phyloP scores from a whole-genome alignment of 2,329 filamentous ascomycete genomes.

The Fusarium veterinarium region DNA sequence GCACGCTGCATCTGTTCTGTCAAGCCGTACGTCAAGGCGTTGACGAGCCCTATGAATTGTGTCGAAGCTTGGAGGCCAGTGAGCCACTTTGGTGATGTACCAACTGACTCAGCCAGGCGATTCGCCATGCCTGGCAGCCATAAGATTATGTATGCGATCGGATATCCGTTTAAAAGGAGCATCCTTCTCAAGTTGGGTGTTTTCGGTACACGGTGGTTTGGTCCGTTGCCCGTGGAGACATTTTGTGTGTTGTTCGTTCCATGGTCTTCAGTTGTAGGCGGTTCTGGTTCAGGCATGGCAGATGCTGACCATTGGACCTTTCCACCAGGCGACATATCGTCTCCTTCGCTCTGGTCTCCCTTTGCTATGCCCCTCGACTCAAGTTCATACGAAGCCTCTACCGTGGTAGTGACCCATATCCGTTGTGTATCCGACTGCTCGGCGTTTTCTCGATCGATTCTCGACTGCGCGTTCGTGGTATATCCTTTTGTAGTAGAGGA shows the following conservation, averaged over 20 bases:
- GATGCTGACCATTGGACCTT: neutral
- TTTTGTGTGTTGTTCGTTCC: neutral
- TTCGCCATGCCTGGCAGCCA: neutral
- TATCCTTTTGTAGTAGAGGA: neutral
- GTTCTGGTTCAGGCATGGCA: neutral
- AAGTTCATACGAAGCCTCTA: neutral
- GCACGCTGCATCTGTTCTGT: conserved; percentile 4
- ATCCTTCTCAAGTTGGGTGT: neutral
- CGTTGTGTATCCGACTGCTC: neutral
- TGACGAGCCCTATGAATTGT: neutral
- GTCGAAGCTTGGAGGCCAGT: neutral
- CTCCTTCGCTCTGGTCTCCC: neutral
- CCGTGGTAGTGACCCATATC: neutral
- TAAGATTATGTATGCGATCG: neutral
- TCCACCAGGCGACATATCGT: neutral
- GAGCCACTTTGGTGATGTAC: neutral
- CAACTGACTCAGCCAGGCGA: neutral
- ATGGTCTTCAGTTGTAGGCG: neutral
- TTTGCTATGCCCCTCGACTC: neutral
- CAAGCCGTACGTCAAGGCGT: neutral
- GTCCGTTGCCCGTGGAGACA: neutral
- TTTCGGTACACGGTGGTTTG: neutral
- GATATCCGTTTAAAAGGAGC: neutral
- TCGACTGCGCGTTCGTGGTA: neutral
- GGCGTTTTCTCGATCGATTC: neutral